phyloP scores from a whole-genome alignment of 805 yeast genomes.

The Peterozyma toletana region DNA sequence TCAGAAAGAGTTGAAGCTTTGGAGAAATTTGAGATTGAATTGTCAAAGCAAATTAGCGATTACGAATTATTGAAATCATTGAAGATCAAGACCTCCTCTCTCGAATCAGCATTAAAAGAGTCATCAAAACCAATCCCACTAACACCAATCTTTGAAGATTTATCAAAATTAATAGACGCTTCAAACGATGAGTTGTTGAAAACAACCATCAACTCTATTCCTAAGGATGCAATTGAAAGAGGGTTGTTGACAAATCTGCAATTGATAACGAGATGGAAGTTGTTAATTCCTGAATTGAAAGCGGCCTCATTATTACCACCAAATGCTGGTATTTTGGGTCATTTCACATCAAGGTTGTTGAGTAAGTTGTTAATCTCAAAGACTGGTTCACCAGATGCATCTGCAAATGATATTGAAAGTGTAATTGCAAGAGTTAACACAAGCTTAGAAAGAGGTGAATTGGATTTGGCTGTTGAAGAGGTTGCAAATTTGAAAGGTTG shows the following conservation, averaged over 20 bases:
- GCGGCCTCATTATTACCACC: slow-evolving; percentile 87
- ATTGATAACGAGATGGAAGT: slow-evolving; percentile 70
- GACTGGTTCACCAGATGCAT: slow-evolving; percentile 56
- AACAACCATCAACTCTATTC: slow-evolving; percentile 39
- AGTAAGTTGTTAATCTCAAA: slow-evolving; percentile 72
- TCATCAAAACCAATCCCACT: slow-evolving; percentile 29
- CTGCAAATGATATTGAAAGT: slow-evolving; percentile 81
- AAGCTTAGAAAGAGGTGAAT: slow-evolving; percentile 64
- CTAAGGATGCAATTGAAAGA: slow-evolving; percentile 30
- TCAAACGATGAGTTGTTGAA: slow-evolving; percentile 24
- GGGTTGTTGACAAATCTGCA: slow-evolving; percentile 77
- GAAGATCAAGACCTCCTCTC: slow-evolving; percentile 35
- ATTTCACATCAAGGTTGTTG: slow-evolving; percentile 71
- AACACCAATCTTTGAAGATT: slow-evolving; percentile 24
- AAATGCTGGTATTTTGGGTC: slow-evolving; percentile 93
- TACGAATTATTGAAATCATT: slow-evolving; percentile 29
- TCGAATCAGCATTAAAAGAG: slow-evolving; percentile 33
- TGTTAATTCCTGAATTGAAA: slow-evolving; percentile 79
- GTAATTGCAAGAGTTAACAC: slow-evolving; percentile 81
- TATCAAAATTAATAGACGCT: slow-evolving; percentile 41
- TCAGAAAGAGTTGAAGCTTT: slow-evolving; percentile 46
- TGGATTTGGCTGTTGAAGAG: slow-evolving; percentile 89
- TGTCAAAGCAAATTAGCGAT: slow-evolving; percentile 33
- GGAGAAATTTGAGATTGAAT: slow-evolving; percentile 41
- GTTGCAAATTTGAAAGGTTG: slow-evolving; percentile 86